phyloP scores from a whole-genome alignment of 129 eudicot species.

The Flaveria bidentis region DNA sequence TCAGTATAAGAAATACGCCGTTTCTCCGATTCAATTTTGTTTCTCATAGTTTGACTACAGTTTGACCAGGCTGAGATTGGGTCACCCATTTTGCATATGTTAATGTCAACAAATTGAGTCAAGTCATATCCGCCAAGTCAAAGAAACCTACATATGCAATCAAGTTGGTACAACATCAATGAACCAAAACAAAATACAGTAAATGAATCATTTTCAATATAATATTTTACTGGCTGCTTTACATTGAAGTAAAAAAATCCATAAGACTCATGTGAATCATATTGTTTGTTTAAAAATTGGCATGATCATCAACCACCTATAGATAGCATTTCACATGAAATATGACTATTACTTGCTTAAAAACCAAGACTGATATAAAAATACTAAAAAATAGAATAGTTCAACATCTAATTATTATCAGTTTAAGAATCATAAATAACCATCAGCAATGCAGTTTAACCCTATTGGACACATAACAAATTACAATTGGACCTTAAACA shows the following conservation, averaged over 20 bases:
- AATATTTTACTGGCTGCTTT: constrained; percentile 21
- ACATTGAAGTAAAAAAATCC: constrained; percentile 25
- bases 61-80: constrained; percentile 30
- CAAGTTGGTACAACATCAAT: constrained; percentile 4
- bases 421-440: neutral
- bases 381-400: neutral
- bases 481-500: constrained; percentile 20
- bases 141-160: constrained; percentile 11
- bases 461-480: constrained; percentile 14
- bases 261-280: constrained; percentile 21
- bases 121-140: constrained; percentile 24
- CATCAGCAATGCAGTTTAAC: neutral
- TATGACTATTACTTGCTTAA: constrained; percentile 33
- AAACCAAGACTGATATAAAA: constrained; percentile 8
- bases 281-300: constrained; percentile 18
- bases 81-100: constrained; percentile 32
- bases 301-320: constrained; percentile 34
- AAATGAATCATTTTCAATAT: neutral
- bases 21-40: constrained; percentile 45
- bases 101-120: constrained; percentile 7
- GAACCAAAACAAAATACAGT: constrained; percentile 17
- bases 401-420: constrained; percentile 1
- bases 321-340: constrained; percentile 33
- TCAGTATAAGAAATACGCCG: constrained; percentile 43
- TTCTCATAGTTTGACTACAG: constrained; percentile 37